phyloP scores from a whole-genome alignment of 768 basidiomycete genomes.

The Pulveroboletus sp. region DNA sequence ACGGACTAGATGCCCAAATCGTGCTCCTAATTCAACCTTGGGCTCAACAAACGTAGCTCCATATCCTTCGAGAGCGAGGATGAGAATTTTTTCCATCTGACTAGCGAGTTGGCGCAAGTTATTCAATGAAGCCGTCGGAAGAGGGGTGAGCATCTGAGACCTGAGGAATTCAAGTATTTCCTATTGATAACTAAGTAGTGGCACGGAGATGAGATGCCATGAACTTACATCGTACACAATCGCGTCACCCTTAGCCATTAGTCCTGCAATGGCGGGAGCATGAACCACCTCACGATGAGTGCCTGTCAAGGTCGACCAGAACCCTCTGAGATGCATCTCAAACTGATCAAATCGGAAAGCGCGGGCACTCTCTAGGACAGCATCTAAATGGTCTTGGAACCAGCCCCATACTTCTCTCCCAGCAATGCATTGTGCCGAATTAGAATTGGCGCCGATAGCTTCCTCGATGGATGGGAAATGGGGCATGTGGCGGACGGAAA shows the following conservation, averaged over 20 bases:
- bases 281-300: constrained; percentile 85
- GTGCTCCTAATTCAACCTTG: constrained; percentile 85
- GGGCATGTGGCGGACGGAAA: constrained; percentile 71
- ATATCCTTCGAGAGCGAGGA: constrained; percentile 76
- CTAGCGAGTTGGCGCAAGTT: constrained; percentile 78
- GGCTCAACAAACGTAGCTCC: constrained; percentile 89
- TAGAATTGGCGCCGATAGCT: constrained; percentile 68
- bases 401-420: constrained; percentile 87
- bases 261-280: constrained; percentile 79
- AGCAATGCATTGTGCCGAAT: constrained; percentile 72
- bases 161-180: constrained; percentile 86
- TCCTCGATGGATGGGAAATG: constrained; percentile 87
- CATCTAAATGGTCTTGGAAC: constrained; percentile 89
- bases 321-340: constrained; percentile 79
- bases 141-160: constrained; percentile 77
- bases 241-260: constrained; percentile 89
- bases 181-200: constrained; percentile 38
- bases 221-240: constrained; percentile 84
- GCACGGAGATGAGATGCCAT: neutral
- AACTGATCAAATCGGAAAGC: constrained; percentile 85
- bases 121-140: constrained; percentile 61
- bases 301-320: constrained; percentile 74
- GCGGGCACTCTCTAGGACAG: constrained; percentile 72
- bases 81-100: constrained; percentile 88
- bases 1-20: constrained; percentile 89